These are phyloP conservation scores for Trichoderma sp. DNA, from an alignment of 2,329 filamentous ascomycete species.

Conservation along the genomic window DNA sequence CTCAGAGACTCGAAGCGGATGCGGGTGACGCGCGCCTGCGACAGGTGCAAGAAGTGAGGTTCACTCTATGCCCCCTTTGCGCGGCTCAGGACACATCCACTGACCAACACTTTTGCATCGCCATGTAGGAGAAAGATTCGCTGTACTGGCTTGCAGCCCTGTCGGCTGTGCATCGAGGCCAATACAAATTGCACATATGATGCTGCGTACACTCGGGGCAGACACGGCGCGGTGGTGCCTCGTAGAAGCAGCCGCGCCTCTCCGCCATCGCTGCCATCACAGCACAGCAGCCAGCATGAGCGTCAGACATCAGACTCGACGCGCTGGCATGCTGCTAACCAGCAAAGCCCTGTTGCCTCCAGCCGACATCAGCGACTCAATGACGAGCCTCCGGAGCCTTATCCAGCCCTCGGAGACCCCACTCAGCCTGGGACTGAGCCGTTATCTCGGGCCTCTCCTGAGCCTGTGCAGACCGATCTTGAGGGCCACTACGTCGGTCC, in stretches of 20 bases:
- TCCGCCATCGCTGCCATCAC: not conserved
- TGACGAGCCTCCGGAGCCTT: constrained; percentile 22
- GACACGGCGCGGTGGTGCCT: constrained; percentile 15
- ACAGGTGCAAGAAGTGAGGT: constrained; percentile 25
- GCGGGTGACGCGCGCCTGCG: constrained; percentile 25
- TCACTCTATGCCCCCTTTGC: not conserved
- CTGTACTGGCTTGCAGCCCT: constrained; percentile 20
- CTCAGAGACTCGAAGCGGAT: constrained; percentile 23
- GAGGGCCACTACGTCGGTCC: constrained; percentile 23
- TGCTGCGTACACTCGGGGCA: constrained; percentile 18
- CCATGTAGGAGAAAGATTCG: constrained; percentile 19
- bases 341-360: not conserved
- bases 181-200: constrained; percentile 25
- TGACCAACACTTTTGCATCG: not conserved
- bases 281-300: constrained; percentile 9
- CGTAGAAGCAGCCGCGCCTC: constrained; percentile 18
- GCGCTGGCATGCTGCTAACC: constrained; percentile 20
- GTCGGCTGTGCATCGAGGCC: constrained; percentile 24
- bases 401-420: constrained; percentile 24
- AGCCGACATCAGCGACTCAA: not conserved
- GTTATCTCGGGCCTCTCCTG: constrained; percentile 23
- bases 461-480: constrained; percentile 24
- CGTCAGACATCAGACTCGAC: constrained; percentile 15
- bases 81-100: not conserved
- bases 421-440: constrained; percentile 22